A percentile compares a stretch with the other conserved stretches of the same genome.
These are phyloP conservation scores for Stromatinia cepivora DNA, from an alignment of 2,329 filamentous ascomycete genomes.

Conservation along the genomic window DNA sequence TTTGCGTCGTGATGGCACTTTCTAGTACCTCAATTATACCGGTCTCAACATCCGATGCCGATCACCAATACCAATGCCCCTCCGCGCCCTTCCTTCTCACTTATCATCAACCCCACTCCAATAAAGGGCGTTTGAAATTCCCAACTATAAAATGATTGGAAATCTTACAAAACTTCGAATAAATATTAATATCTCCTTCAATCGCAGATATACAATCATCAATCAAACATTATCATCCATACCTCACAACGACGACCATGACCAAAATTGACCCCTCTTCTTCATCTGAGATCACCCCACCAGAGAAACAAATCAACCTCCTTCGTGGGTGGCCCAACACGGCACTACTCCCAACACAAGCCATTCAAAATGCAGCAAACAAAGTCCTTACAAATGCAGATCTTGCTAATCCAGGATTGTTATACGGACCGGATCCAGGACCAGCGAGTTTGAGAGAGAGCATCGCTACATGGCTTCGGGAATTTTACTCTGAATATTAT, in stretches of 20 bases:
- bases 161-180: neutral
- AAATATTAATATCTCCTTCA: neutral
- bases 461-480: conserved; percentile 70
- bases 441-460: conserved; percentile 67
- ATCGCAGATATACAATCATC: neutral
- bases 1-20: conserved; percentile 9
- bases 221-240: neutral
- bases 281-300: neutral
- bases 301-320: conserved; percentile 55
- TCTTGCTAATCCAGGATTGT: conserved; percentile 46
- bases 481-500: conserved; percentile 40
- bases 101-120: neutral
- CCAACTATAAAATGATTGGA: neutral
- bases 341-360: conserved; percentile 42
- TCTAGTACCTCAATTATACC: neutral
- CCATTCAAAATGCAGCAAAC: conserved; percentile 47
- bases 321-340: conserved; percentile 65
- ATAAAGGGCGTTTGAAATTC: neutral
- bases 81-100: neutral
- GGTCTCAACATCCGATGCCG: neutral
- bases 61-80: neutral
- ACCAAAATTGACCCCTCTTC: conserved; percentile 7
- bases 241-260: neutral
- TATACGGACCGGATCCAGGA: conserved; percentile 79
- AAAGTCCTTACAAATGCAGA: conserved; percentile 60